These are phyloP conservation scores for Talaromyces sp. DNA, from an alignment of 2,329 filamentous ascomycete species.

Conservation along the genomic window DNA sequence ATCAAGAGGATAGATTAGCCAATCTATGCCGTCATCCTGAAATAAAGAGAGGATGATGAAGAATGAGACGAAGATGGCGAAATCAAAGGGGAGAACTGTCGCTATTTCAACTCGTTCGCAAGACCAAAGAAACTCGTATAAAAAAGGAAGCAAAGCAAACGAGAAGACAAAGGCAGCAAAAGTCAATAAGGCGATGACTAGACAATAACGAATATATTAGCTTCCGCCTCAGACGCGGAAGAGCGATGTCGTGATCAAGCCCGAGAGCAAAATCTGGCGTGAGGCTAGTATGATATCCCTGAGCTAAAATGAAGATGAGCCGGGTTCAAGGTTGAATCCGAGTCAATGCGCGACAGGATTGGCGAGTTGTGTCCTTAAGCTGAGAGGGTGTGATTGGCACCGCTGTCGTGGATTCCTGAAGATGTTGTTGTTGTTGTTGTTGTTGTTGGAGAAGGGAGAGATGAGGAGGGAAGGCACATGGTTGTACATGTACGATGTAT, in stretches of 20 bases:
- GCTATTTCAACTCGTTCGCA: slow-evolving; percentile 4
- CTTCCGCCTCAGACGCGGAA: slow-evolving; percentile 6
- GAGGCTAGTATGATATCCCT: neutral
- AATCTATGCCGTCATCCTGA: neutral
- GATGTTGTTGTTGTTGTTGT: neutral
- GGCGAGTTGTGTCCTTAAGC: neutral
- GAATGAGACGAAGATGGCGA: neutral
- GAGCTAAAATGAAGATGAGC: neutral
- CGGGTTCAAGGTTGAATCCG: neutral
- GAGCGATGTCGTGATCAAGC: slow-evolving; percentile 15
- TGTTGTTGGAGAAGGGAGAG: neutral
- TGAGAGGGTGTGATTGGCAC: too few relatives aligned
- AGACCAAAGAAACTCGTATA: neutral
- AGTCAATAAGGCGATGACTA: neutral
- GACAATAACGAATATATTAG: slow-evolving; percentile 1
- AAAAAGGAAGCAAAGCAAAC: neutral
- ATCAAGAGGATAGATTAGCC: neutral
- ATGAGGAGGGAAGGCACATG: neutral
- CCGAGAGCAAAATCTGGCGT: neutral
- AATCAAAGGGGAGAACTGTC: neutral
- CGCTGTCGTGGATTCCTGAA: too few relatives aligned
- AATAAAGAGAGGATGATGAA: neutral
- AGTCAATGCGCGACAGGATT: neutral
- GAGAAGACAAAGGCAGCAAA: neutral
- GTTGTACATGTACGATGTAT: neutral